Evolutionary conservation across 768 basidiomycete genomes (phyloP), one percentile per base, ranked within the genome.

Genomic region (Amanita phalloides): DNA sequence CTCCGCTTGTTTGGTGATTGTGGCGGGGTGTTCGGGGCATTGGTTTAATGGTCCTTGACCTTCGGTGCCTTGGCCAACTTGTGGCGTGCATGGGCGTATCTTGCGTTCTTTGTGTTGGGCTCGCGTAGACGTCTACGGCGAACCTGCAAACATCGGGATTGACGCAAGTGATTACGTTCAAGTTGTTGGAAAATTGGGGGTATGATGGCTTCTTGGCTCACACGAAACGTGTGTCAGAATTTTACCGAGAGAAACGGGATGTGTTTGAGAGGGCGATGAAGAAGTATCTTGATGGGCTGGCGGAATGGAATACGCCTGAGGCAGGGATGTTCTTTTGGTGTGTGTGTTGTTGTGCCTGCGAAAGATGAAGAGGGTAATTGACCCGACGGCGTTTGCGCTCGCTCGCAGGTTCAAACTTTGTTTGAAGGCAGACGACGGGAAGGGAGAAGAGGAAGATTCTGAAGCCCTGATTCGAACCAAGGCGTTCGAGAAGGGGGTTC

Each of bases 291-390:
- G 68, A 71, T 45, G 90, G 82, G 1, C 70, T 94, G 28, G 91
- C 82, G n/a, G 79, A 84, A 64, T 86, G 84, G 84, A 68, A 62
- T 49, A 65, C 71, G 0, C 89, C 88, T 6, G 81, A 84, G 58
- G 81, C 86, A 21, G 88, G 90, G 56, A 88, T 95, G 89, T 96
- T 95, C 72, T 82, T 90, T 64, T 94, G 90, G 86, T 83, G 37
- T 21, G 80, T 70, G n/a, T 17, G 37, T 2, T 25, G 23, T 4
- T 25, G 23, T 45, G 20, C 55, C 49, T 45, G 52, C 28, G n/a
- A 13, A 23, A 26, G 51, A 48, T 28, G 5, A 45, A 9, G 17
- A 37, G 13, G 6, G 35, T 49, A 28, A 38, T 9, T 35, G 45
- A 21, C 49, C 17, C 51, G 53, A 35, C 42, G 46, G 32, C 20